These are phyloP conservation scores for Globisporangium cylindrosporum DNA, from an alignment of 352 stramenopile genomes.

Conservation along the genomic window DNA sequence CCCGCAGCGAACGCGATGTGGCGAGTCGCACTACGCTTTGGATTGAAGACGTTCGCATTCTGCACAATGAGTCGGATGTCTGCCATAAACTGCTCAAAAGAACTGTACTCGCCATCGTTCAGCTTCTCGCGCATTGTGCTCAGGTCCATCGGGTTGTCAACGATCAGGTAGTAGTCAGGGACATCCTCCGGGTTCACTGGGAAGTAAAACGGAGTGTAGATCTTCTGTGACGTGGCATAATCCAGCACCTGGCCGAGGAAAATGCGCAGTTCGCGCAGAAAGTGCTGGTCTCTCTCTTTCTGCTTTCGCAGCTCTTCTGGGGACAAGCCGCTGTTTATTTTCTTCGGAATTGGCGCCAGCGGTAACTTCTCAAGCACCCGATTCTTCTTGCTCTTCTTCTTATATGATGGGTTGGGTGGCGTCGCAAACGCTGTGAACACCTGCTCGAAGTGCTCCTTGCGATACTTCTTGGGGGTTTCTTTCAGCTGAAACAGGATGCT, in stretches of 20 bases:
- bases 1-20: slow-evolving; percentile 78
- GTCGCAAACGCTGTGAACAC: slow-evolving; percentile 56
- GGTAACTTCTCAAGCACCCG: slow-evolving; percentile 48
- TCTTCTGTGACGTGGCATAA: slow-evolving; percentile 71
- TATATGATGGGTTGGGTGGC: slow-evolving; percentile 27
- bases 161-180: slow-evolving; percentile 88
- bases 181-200: slow-evolving; percentile 77
- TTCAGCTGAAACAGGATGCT: slow-evolving; percentile 47
- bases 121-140: slow-evolving; percentile 88
- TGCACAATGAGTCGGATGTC: slow-evolving; percentile 87
- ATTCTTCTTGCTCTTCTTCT: slow-evolving; percentile 19
- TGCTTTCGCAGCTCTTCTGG: slow-evolving; percentile 39
- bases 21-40: slow-evolving; percentile 64
- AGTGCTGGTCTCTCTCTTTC: slow-evolving; percentile 78
- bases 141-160: slow-evolving; percentile 86
- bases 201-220: slow-evolving; percentile 65
- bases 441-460: slow-evolving; percentile 59
- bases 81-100: slow-evolving; percentile 84
- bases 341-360: slow-evolving; percentile 46
- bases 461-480: slow-evolving; percentile 23
- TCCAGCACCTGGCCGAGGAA: slow-evolving; percentile 84
- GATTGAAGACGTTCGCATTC: slow-evolving; percentile 91
- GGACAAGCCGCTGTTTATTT: slow-evolving; percentile 26
- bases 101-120: slow-evolving; percentile 88
- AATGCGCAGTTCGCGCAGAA: slow-evolving; percentile 83